These are phyloP conservation scores for Nannizziopsis arthrosporioides DNA, from an alignment of 2,329 filamentous ascomycete species.

Conservation along the genomic window DNA sequence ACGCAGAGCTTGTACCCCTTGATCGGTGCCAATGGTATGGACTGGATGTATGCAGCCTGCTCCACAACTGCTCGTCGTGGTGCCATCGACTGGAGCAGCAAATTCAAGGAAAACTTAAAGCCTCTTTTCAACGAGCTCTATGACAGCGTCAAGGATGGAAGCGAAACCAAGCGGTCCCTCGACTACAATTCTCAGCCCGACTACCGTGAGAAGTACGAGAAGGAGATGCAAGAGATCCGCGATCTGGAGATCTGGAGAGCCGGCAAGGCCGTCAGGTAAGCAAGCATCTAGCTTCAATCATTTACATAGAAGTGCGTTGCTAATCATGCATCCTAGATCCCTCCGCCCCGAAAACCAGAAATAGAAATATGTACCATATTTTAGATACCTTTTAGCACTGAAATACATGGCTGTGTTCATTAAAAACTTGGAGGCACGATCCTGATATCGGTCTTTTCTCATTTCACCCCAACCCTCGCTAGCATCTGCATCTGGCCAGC, in stretches of 20 bases:
- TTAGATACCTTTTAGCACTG: constrained; percentile 3
- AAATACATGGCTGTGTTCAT: background rate
- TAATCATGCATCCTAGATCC: constrained; percentile 35
- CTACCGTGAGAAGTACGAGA: constrained; percentile 95
- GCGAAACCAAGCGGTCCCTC: constrained; percentile 90
- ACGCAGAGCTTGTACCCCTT: constrained; percentile 96
- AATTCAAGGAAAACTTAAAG: constrained; percentile 97
- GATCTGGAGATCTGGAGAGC: constrained; percentile 98
- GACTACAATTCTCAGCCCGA: constrained; percentile 94
- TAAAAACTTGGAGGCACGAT: background rate
- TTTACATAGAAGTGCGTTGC: background rate
- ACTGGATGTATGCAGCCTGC: constrained; percentile 99
- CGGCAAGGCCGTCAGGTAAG: constrained; percentile 86
- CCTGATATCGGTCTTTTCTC: background rate
- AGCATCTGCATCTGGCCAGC: background rate
- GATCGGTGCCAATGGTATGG: constrained; percentile 96
- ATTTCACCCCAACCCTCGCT: background rate
- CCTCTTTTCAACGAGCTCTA: constrained; percentile 97
- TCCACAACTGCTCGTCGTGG: constrained; percentile 96
- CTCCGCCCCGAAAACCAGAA: constrained; percentile 82
- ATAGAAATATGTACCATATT: constrained; percentile 33
- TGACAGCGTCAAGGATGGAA: constrained; percentile 78
- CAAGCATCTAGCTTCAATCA: constrained; percentile 13
- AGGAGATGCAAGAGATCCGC: constrained; percentile 97
- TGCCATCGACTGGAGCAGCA: constrained; percentile 95